Evolutionary conservation across 805 yeast species (phyloP), one percentile per base, ranked within the genome.

Genomic region (Wickerhamomyces hampshirensis): DNA sequence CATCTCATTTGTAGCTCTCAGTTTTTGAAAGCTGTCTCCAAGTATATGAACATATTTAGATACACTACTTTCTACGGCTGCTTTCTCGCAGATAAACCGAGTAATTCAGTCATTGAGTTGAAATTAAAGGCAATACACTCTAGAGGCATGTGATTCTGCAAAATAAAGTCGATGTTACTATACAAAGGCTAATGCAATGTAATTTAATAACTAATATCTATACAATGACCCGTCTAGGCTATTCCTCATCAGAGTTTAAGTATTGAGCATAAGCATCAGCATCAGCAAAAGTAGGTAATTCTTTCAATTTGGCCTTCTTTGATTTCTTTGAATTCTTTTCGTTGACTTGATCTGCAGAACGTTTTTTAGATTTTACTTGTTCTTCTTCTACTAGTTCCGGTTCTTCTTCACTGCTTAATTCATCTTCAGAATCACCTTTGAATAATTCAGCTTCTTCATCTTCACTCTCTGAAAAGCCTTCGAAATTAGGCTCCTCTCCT

Each of bases 201-300:
- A n/a, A n/a, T n/a, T n/a, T n/a, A n/a, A n/a, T n/a, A n/a, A n/a
- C n/a, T n/a, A n/a, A n/a, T 7, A 21, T 21, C 24, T 21, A 11
- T 8, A 21, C 24, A 11, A 21, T 21, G 11, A 8, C 7, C 7
- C 7, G 24, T 8, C 11, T 11, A 8, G 63, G 72, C 33, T 78
- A 84, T 34, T 76, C 84, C 19, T 51, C 47, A 30, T 80, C 84
- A 12, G 84, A 78, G 19, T 69, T 69, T 57, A 84, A 62, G 48
- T 79, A 80, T 54, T 84, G 69, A 18, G 91, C 80, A 56, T 87
- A 88, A 43, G 84, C 95, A 28, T 84, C 96, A 8, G 80, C 95
- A 31, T 88, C 80, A 1, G 96, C 97, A 65, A 87, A 89, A 15
- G 78, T 69, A 16, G 97, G 97, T 42, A 89, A 65, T 31, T 71